phyloP scores from a whole-genome alignment of 2,329 filamentous ascomycete species.

The Podosphaera xanthii region DNA sequence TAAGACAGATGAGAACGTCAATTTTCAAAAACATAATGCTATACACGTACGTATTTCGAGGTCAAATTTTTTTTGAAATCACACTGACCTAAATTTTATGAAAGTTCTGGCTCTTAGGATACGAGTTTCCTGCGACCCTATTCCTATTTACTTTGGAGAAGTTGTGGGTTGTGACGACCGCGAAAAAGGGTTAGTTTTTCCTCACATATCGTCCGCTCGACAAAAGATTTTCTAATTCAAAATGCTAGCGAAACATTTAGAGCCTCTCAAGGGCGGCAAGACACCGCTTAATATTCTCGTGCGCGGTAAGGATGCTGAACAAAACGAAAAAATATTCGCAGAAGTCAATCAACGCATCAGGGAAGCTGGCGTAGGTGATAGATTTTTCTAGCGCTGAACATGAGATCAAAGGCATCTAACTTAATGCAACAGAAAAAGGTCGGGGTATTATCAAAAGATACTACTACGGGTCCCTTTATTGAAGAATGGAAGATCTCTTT shows the following conservation, averaged over 20 bases:
- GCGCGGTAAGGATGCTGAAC: constrained; percentile 71
- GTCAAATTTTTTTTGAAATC: neutral
- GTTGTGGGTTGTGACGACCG: constrained; percentile 81
- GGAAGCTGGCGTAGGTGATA: constrained; percentile 47
- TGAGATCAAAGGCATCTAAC: neutral
- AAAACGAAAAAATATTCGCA: constrained; percentile 77
- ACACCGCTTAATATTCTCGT: constrained; percentile 82
- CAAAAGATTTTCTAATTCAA: constrained; percentile 4
- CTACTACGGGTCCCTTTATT: constrained; percentile 66
- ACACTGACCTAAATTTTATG: constrained; percentile 5
- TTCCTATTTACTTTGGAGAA: constrained; percentile 78
- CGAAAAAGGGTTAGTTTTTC: constrained; percentile 59
- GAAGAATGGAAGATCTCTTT: constrained; percentile 89
- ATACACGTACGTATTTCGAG: constrained; percentile 51
- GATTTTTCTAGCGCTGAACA: too few species aligned
- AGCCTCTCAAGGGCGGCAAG: constrained; percentile 76
- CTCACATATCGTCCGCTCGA: constrained; percentile 3
- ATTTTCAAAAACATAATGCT: constrained; percentile 89
- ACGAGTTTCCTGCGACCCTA: constrained; percentile 91
- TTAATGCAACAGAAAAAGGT: constrained; percentile 49
- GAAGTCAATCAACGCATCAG: constrained; percentile 75
- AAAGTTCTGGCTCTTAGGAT: constrained; percentile 93
- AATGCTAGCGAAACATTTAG: constrained; percentile 63
- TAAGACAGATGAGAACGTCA: constrained; percentile 71
- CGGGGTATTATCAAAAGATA: constrained; percentile 67